Conservation (phyloP, 352 stramenopile species). For the Thalassiosira hispida region DNA sequence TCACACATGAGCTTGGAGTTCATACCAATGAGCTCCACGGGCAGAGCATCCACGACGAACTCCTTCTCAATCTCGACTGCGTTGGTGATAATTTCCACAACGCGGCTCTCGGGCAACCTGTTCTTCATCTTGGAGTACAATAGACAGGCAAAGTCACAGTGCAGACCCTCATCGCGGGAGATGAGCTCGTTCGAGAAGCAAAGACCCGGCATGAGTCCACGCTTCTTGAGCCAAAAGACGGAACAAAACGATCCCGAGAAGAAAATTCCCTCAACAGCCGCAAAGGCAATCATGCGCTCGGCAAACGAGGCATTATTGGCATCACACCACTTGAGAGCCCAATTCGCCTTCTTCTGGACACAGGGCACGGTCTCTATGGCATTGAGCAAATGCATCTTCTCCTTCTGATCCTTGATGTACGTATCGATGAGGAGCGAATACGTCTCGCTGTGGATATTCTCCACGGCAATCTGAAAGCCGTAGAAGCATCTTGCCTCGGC, state of each 20-base stretch:
- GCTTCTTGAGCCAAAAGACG: constrained; percentile 87
- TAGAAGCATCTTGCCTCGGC: constrained; percentile 87
- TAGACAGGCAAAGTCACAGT: constrained; percentile 86
- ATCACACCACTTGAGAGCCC: constrained; percentile 80
- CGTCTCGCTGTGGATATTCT: constrained; percentile 86
- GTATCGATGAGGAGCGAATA: constrained; percentile 87
- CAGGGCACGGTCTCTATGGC: constrained; percentile 77
- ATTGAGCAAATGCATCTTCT: constrained; percentile 68
- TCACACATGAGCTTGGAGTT: constrained; percentile 84
- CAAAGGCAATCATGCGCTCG: constrained; percentile 84
- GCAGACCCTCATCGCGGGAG: constrained; percentile 82
- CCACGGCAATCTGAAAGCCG: constrained; percentile 87
- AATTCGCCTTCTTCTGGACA: constrained; percentile 82
- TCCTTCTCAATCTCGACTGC: constrained; percentile 85
- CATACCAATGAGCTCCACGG: constrained; percentile 86
- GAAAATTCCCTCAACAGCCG: constrained; percentile 86
- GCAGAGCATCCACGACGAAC: constrained; percentile 85
- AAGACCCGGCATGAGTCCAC: constrained; percentile 85
- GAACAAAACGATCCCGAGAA: constrained; percentile 86
- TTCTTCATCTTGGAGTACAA: constrained; percentile 81
- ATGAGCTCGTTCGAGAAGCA: constrained; percentile 87
- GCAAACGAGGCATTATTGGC: constrained; percentile 72
- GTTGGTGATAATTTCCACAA: constrained; percentile 76
- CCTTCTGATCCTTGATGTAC: constrained; percentile 81
- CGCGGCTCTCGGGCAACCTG: constrained; percentile 64